phyloP scores from a whole-genome alignment of 2,329 filamentous ascomycete genomes.

The Aspergillus sp. region DNA sequence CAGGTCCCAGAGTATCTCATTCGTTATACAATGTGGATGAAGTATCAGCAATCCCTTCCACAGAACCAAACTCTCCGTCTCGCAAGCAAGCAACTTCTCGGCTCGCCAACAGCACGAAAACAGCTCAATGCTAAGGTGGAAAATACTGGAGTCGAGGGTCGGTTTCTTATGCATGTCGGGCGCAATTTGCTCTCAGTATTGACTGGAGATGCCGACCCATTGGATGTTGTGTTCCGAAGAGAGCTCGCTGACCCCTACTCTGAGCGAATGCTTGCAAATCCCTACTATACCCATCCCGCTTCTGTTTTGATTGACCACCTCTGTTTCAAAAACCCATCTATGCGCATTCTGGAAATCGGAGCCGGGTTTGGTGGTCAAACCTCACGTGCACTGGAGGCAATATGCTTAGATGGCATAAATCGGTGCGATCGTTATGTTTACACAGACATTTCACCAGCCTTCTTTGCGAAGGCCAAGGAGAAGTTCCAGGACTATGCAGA shows the following conservation, averaged over 20 bases:
- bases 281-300: constrained; percentile 1
- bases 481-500: background rate
- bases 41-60: background rate
- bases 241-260: background rate
- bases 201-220: background rate
- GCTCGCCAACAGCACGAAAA: background rate
- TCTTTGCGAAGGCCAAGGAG: constrained; percentile 6
- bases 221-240: background rate
- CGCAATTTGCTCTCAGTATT: background rate
- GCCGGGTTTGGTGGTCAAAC: constrained; percentile 1
- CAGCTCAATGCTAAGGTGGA: background rate
- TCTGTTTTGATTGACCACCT: constrained; percentile 3
- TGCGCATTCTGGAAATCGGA: constrained; percentile 6
- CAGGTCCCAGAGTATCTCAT: background rate
- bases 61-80: too few species aligned
- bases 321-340: constrained; percentile 6
- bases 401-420: too few species aligned
- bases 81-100: background rate
- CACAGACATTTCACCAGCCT: constrained; percentile 8
- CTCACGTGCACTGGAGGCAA: background rate
- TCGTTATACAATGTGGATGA: background rate
- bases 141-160: background rate
- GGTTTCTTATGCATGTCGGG: constrained; percentile 1
- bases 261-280: background rate
- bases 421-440: constrained; percentile 2